Base-by-base conservation (phyloP, 768 basidiomycete genomes). In the Rhizopogon sp. region DNA sequence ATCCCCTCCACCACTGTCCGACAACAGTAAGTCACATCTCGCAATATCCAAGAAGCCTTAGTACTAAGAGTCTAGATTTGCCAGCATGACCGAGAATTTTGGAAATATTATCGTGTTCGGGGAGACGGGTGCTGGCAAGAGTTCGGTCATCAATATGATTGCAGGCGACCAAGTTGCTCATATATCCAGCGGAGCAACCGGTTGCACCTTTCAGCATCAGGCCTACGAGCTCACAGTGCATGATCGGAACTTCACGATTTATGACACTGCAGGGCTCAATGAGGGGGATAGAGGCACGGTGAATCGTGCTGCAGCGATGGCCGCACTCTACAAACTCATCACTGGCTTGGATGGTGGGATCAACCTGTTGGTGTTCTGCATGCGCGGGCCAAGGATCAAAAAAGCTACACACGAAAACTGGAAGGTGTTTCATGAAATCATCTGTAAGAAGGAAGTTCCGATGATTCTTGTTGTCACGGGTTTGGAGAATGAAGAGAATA, bases 391-490 rank as follows among this genome's bases (percentile, higher is more conserved):
- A 20, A 20, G 2, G 20, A 20, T 20, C 20, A 20, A 20, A 20
- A 20, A 20, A 20, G 20, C 20, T 20, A 20, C 20, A 2, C 20
- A 20, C 20, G 20, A 20, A 29, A 29, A 29, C 29, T 29, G 29
- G 2, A 29, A 29, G 29, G 29, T 68, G 44, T 72, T 71, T 52
- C 60, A 60, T 31, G 57, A 70, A 0, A 69, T 63, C 33, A 52
- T 71, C 25, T 71, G 70, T 33, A 64, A 71, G 43, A 60, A 55
- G 39, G 25, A 68, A 31, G 70, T 72, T 3, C 68, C 68, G 0
- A 58, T 72, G 40, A 67, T 64, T 1, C 60, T 71, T 39, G 59
- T 70, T 42, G 54, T 71, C 58, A 71, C 70, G 4, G 62, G 65
- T 9, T 43, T 71, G 54, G 71, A 71, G 57, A 70, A 70, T 43